Evolutionary conservation across 1,284 basidiomycete species (phyloP), one percentile per base, ranked within the genome.

Genomic region (Cutaneotrichosporon daszewskae): DNA sequence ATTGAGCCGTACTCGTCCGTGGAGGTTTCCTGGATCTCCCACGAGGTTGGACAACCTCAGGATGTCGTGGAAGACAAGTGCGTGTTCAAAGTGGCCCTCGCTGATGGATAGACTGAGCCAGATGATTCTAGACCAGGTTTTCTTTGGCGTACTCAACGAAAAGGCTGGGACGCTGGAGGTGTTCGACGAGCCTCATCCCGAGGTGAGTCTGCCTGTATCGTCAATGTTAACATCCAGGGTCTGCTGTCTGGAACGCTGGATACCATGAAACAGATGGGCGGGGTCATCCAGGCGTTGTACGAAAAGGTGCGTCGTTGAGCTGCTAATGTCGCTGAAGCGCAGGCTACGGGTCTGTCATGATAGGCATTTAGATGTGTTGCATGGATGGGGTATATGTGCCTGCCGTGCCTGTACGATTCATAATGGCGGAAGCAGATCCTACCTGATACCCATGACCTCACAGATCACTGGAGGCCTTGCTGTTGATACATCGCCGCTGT

Each of bases 41-140:
- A 87, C 65, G 76, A 82, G 50, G 94, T 98, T 10, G 84, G 86
- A 1, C 91, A 96, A 72, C 87, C 86, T 12, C 74, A 87, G 32
- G 83, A 89, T 60, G 84, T 83, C n/a, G 90, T 98, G 6, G 95
- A 98, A 72, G 79, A 84, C 18, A 98, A 96, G 89, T 90, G 53
- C 55, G 84, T 74, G 6, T 27, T 4, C 11, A 18, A 13, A 10
- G 11, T 17, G 8, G 29, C 20, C 22, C 7, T 18, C 18, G 22
- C 40, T 41, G 19, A 47, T 55, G 9, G 26, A 16, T 24, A 91
- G 87, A 65, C 72, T 98, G 39, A 90, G 87, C 37, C 94, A 97
- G 68, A 97, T 98, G 94, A 97, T 98, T 53, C 74, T 98, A 32
- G 94, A 98, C 71, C 92, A 94, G 60, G 82, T 92, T 1, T 82